These are phyloP conservation scores for Fusarium verticillioides DNA, from an alignment of 2,329 filamentous ascomycete species.

Conservation along the genomic window DNA sequence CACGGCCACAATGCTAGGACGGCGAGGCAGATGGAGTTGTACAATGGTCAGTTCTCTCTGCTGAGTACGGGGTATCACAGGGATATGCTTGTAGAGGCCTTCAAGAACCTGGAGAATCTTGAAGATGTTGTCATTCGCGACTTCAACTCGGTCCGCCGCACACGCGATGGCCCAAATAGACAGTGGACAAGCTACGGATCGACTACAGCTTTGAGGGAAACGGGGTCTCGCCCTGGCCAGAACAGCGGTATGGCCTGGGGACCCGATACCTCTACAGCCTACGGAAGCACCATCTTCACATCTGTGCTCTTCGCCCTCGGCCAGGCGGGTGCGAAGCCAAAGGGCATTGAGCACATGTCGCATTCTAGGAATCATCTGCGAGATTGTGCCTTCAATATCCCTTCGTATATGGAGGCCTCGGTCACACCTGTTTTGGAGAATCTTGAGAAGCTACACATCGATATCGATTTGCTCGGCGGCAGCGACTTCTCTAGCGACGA, in stretches of 20 bases:
- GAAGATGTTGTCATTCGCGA: conserved; percentile 69
- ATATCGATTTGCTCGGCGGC: conserved; percentile 39
- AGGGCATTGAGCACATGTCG: conserved; percentile 61
- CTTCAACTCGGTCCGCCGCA: conserved; percentile 61
- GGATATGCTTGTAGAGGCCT: conserved; percentile 66
- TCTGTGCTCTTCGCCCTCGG: conserved; percentile 57
- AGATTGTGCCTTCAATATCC: conserved; percentile 60
- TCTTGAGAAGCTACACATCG: conserved; percentile 57
- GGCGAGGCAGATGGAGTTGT: conserved; percentile 26
- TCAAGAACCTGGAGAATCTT: conserved; percentile 65
- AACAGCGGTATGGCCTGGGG: background rate
- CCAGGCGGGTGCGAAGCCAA: conserved; percentile 50
- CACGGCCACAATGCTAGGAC: conserved; percentile 23
- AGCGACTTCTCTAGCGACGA: conserved; percentile 2
- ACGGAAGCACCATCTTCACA: conserved; percentile 52
- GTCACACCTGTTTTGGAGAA: conserved; percentile 56
- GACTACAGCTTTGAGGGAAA: conserved; percentile 51
- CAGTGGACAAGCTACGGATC: conserved; percentile 68
- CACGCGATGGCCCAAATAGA: conserved; percentile 56
- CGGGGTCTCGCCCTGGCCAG: conserved; percentile 42
- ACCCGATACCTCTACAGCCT: conserved; percentile 24
- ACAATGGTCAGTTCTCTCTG: conserved; percentile 46
- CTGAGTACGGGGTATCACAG: conserved; percentile 58
- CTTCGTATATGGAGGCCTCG: conserved; percentile 50
- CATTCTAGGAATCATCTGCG: conserved; percentile 47